Conservation (phyloP, 2,329 filamentous ascomycete species). For the Aspergillus pseudotamarii region DNA sequence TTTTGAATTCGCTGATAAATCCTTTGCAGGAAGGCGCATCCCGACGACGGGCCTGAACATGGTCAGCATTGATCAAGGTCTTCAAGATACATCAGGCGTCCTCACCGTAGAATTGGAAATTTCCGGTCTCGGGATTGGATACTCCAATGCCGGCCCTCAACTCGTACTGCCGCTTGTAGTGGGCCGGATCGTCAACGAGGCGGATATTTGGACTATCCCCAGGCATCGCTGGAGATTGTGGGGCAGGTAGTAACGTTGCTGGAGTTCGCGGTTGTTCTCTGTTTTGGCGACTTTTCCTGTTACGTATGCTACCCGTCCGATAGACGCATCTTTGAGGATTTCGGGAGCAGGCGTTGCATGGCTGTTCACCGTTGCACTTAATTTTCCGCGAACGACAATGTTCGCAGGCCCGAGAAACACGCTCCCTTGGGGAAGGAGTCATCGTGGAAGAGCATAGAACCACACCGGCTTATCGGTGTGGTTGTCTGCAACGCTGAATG, state of each 20-base stretch:
- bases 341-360: constrained; percentile 14
- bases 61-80: neutral
- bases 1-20: constrained; percentile 19
- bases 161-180: constrained; percentile 19
- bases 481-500: neutral
- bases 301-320: constrained; percentile 14
- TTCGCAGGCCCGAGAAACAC: constrained; percentile 18
- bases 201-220: constrained; percentile 2
- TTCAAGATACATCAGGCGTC: too few relatives aligned
- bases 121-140: constrained; percentile 14
- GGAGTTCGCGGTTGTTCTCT: constrained; percentile 9
- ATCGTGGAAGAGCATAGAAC: neutral
- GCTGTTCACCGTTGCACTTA: constrained; percentile 17
- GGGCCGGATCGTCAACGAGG: constrained; percentile 13
- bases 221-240: constrained; percentile 1
- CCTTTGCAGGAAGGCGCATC: constrained; percentile 19
- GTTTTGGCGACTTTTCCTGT: constrained; percentile 11
- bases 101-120: constrained; percentile 22
- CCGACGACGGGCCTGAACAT: constrained; percentile 17
- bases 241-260: constrained; percentile 12
- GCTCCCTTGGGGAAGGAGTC: constrained; percentile 12
- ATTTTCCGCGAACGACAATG: constrained; percentile 18
- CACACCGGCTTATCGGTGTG: neutral
- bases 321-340: constrained; percentile 12
- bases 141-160: constrained; percentile 20